A percentile compares a stretch with the other conserved stretches of the same genome.
Evolutionary conservation across 202 grass and related monocot species (phyloP).

Genomic region (Elaeis oleifera): DNA sequence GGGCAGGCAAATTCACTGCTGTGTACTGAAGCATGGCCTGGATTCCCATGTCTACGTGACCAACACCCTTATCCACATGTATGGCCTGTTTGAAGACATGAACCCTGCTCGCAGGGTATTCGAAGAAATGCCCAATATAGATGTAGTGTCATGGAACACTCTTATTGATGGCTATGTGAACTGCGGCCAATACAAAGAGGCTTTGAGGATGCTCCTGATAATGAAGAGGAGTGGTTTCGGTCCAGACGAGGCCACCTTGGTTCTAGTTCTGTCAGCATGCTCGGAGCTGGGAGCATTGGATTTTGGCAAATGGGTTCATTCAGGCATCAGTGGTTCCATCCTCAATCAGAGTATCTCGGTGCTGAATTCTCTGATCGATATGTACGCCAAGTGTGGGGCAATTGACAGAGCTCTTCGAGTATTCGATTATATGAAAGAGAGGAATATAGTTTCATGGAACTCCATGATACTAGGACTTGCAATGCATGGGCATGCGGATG

Average conservation of each 20-base stretch:
- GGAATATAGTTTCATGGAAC: conserved; percentile 21
- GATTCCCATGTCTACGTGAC: conserved; percentile 14
- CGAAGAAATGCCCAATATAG: conserved; percentile 10
- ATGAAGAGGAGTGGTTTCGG: neutral
- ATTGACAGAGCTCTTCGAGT: conserved; percentile 10
- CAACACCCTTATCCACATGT: conserved; percentile 18
- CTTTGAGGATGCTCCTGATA: conserved; percentile 9
- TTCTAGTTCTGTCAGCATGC: conserved; percentile 11
- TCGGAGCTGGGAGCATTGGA: conserved; percentile 17
- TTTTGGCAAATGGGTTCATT: conserved; percentile 24
- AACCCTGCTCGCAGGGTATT: neutral
- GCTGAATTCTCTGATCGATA: conserved; percentile 18
- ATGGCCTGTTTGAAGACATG: neutral
- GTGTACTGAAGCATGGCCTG: conserved; percentile 18
- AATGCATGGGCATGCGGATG: conserved; percentile 12
- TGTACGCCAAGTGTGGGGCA: conserved; percentile 21
- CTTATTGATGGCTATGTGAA: neutral
- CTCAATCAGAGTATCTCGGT: neutral
- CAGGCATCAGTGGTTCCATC: neutral
- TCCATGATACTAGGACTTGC: conserved; percentile 20
- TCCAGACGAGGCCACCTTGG: conserved; percentile 11
- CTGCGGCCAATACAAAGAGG: neutral
- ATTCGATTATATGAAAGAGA: conserved; percentile 9
- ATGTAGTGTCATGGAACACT: conserved; percentile 8
- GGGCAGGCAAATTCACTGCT: conserved; percentile 25